A percentile compares a stretch with the other conserved stretches of the same genome.
Conservation (phyloP, 495 filamentous ascomycete genomes). For the Neurospora sp. region DNA sequence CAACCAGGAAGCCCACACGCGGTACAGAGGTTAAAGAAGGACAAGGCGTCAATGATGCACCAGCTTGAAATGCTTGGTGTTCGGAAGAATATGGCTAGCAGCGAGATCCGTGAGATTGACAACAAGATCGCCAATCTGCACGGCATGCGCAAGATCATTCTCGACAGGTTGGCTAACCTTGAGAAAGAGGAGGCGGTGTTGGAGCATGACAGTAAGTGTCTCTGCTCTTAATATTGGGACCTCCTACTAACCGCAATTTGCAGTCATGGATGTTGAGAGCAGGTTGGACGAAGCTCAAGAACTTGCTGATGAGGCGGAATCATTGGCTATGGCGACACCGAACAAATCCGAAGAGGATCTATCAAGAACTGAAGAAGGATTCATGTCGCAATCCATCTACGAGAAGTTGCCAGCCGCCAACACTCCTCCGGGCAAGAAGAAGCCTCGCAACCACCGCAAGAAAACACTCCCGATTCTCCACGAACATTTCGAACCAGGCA, state of each 20-base stretch:
- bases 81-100: slow-evolving; percentile 94
- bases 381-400: slow-evolving; percentile 98
- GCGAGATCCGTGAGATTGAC: slow-evolving; percentile 93
- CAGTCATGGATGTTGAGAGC: slow-evolving; percentile 75
- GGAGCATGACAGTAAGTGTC: slow-evolving; percentile 68
- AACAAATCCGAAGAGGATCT: slow-evolving; percentile 45
- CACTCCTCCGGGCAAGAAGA: slow-evolving; percentile 44
- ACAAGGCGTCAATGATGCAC: slow-evolving; percentile 65
- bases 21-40: slow-evolving; percentile 61
- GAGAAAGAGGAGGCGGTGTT: slow-evolving; percentile 87
- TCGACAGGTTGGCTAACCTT: slow-evolving; percentile 80
- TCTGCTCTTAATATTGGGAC: neutral
- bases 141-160: slow-evolving; percentile 84
- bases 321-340: slow-evolving; percentile 40
- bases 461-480: slow-evolving; percentile 93
- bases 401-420: slow-evolving; percentile 67
- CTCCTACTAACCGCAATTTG: slow-evolving; percentile 13
- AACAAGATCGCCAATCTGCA: slow-evolving; percentile 91
- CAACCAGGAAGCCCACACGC: slow-evolving; percentile 45
- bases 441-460: slow-evolving; percentile 52
- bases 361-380: slow-evolving; percentile 51
- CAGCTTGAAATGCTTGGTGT: slow-evolving; percentile 84
- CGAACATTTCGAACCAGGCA: slow-evolving; percentile 89
- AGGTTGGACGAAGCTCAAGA: slow-evolving; percentile 80
- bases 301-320: slow-evolving; percentile 57